Evolutionary conservation across 306 rosid species (phyloP), one percentile per base, ranked within the genome.

Genomic region (Rosa chinensis): DNA sequence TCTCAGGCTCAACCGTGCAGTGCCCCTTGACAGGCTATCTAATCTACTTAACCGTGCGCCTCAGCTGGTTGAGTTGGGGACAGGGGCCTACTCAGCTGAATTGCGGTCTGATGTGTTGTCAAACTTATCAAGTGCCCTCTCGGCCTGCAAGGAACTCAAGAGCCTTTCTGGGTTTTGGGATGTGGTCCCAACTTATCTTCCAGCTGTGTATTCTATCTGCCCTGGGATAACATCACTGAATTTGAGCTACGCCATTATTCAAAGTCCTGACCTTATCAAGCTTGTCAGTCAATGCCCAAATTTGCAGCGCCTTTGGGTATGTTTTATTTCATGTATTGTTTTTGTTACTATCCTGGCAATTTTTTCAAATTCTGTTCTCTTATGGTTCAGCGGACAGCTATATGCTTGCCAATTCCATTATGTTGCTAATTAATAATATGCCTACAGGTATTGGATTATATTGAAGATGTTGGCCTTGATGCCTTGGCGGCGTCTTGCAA

Each of bases 101-200:
- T 75, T 89, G 88, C 89, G 87, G 61, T 85, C 92, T 6, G 96
- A 93, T 25, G 87, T 91, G 44, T 88, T 85, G 70, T 75, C 92
- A 3, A 93, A 88, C 84, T 80, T 93, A 39, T 63, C 80, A 0
- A 83, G 82, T 18, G 90, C 91, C 14, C 76, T 93, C 64, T 82
- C 90, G 5, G 85, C 83, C 66, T 96, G 97, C 83, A 86, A 85
- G 81, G 85, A 82, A 77, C 80, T 96, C 84, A 89, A 81, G 85
- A 58, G 88, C 83, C 79, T 96, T 62, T 93, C 98, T 61, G 96
- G 97, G 28, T 91, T 92, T 70, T 96, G 99, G 99, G 99, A 96
- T 35, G 94, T 86, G 23, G 91, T 90, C 56, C 96, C 97, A 5
- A 81, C 88, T 11, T 91, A 84, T 77, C 91, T 95, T 78, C 88